Evolutionary conservation across 1,284 basidiomycete genomes (phyloP), one percentile per base, ranked within the genome.

Genomic region (Tremellales sp.): DNA sequence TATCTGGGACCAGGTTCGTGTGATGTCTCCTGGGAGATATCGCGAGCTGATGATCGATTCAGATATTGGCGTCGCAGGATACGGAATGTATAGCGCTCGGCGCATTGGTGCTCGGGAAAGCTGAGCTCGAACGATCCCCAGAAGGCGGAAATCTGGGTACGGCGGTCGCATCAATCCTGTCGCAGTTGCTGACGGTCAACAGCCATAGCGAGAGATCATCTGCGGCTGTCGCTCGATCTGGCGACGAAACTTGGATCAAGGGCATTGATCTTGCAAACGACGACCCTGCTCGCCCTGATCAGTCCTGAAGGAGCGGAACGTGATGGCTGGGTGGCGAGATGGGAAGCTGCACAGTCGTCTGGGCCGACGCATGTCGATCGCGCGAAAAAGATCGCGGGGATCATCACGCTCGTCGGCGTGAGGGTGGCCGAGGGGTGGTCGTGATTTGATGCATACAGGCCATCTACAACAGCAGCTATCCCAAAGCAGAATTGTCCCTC

Each of bases 371-470:
- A 35, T 13, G 10, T 37, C 31, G 58, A 62, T 5, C 48, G 39
- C 12, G 56, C 53, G 16, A 45, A 48, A 31, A 42, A 51, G 5
- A 52, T 63, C 1, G 60, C 51, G 1, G 63, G 67, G 47, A 47
- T 65, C 19, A 53, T 68, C 29, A 60, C 60, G 28, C 50, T 66
- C 1, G 62, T 65, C 4, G 63, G 65, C 16, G 57, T 68, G 10
- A 53, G 63, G 5, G 58, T 65, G 3, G 53, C 57, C 14, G 60
- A 61, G 44, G 54, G 59, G 0, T 68, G 66, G 66, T 41, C 43
- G 36, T 65, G 53, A 61, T 24, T 29, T 31, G 16, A 31, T 31
- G 29, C 29, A 31, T 31, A 10, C 29, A 31, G 16, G 16, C 16
- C 29, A 10, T 10, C 10, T 16, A 16, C 29, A 10, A 10, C 10